Conservation (phyloP, 164 flowering plant species). For the Annona squamosa region DNA sequence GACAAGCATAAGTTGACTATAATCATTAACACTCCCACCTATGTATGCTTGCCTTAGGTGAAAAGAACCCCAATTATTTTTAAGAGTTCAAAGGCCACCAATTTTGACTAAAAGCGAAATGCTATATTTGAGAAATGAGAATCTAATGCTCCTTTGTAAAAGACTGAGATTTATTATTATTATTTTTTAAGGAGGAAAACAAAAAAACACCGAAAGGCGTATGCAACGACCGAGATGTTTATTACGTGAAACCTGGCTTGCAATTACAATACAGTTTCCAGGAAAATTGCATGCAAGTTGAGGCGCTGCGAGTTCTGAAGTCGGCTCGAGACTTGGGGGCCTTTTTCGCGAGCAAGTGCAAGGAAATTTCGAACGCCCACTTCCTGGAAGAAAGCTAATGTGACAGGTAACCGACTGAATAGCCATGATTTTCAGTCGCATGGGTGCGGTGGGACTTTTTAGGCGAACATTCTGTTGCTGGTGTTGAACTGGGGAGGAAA, state of each 20-base stretch:
- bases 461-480: neutral
- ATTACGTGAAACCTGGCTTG: neutral
- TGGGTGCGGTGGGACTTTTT: neutral
- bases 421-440: neutral
- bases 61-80: neutral
- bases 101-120: slow-evolving; percentile 19
- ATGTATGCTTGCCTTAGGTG: too few relatives aligned
- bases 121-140: slow-evolving; percentile 6
- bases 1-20: too few relatives aligned
- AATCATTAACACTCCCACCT: too few relatives aligned
- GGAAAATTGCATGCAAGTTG: neutral
- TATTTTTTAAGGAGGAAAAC: too few relatives aligned
- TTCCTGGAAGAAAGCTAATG: neutral
- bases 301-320: neutral
- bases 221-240: neutral
- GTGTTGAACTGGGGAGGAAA: neutral
- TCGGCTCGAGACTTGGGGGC: neutral
- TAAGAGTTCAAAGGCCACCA: slow-evolving; percentile 23
- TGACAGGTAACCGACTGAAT: neutral
- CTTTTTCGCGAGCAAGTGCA: neutral
- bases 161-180: neutral
- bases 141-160: slow-evolving; percentile 13
- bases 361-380: neutral
- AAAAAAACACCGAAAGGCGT: neutral
- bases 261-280: neutral